phyloP scores from a whole-genome alignment of 2,329 filamentous ascomycete genomes.

The Venturiaceae sp. region DNA sequence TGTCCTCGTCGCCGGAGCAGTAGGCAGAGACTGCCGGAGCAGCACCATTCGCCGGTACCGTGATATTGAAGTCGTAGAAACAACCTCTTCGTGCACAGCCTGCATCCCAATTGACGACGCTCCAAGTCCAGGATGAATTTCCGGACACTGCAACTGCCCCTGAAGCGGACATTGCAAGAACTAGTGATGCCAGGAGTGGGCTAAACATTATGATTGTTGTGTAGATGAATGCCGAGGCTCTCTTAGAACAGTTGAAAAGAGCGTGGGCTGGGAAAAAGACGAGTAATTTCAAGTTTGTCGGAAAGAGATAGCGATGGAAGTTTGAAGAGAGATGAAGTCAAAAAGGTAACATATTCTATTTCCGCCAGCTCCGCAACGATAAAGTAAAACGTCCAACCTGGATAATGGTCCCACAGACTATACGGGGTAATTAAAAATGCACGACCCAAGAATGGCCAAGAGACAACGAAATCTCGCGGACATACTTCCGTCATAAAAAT shows the following conservation, averaged over 20 bases:
- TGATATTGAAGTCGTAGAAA: slow-evolving; percentile 17
- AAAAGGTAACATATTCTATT: neutral
- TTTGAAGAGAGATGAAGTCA: neutral
- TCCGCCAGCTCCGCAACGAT: neutral
- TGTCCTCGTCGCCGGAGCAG: slow-evolving; percentile 14
- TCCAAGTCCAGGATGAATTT: neutral
- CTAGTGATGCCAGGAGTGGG: neutral
- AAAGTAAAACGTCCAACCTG: neutral
- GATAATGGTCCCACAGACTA: neutral
- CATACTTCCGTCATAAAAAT: neutral
- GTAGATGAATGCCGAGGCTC: too few species aligned
- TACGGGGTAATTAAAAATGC: neutral
- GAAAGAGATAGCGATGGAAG: too few species aligned
- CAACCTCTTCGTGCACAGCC: slow-evolving; percentile 15
- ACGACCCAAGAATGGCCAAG: neutral
- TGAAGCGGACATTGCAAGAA: neutral
- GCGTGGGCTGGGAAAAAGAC: too few species aligned
- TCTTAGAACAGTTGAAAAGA: too few species aligned
- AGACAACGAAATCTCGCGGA: neutral
- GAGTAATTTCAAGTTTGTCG: too few species aligned
- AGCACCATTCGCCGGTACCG: slow-evolving; percentile 11
- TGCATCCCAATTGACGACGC: slow-evolving; percentile 10
- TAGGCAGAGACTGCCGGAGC: slow-evolving; percentile 12
- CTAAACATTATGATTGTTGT: neutral
- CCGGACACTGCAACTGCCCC: neutral